Conservation (phyloP, 2,329 filamentous ascomycete genomes). For the Fusarium gaditjirri region DNA sequence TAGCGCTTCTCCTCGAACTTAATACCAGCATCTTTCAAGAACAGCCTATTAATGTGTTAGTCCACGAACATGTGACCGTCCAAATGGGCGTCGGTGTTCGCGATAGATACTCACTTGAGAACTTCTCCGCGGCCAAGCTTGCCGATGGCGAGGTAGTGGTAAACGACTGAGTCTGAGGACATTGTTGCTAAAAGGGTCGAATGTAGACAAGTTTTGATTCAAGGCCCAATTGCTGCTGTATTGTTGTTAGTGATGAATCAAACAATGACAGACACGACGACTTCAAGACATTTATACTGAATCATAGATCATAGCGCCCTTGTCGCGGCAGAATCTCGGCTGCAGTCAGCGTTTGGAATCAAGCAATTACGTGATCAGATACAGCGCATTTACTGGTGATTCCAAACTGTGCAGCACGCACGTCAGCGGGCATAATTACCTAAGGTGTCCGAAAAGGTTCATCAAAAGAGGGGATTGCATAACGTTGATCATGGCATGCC, state of each 20-base stretch:
- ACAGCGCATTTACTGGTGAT: not conserved
- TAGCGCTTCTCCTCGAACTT: slow-evolving; percentile 33
- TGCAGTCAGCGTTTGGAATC: not conserved
- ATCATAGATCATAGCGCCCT: slow-evolving; percentile 1
- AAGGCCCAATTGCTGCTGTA: not conserved
- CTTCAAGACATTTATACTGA: not conserved
- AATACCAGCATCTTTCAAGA: slow-evolving; percentile 32
- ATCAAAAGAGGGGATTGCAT: not conserved
- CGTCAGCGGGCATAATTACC: not conserved
- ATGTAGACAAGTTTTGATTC: accelerated
- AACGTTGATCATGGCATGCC: not conserved
- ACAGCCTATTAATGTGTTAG: slow-evolving; percentile 8
- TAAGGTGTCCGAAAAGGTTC: not conserved
- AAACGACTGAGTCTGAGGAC: slow-evolving; percentile 18
- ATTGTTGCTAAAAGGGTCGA: accelerated
- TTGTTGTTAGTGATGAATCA: not conserved
- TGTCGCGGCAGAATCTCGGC: not conserved
- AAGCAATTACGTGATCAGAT: not conserved
- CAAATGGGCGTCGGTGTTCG: accelerated
- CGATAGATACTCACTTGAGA: slow-evolving; percentile 28
- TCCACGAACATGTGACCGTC: accelerated
- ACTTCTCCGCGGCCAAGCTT: slow-evolving; percentile 45
- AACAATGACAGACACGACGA: not conserved
- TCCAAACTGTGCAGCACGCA: not conserved
- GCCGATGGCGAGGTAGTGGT: slow-evolving; percentile 44